Conservation (phyloP, 139 green algal genomes). For the Tetradesmus lagerheimii region DNA sequence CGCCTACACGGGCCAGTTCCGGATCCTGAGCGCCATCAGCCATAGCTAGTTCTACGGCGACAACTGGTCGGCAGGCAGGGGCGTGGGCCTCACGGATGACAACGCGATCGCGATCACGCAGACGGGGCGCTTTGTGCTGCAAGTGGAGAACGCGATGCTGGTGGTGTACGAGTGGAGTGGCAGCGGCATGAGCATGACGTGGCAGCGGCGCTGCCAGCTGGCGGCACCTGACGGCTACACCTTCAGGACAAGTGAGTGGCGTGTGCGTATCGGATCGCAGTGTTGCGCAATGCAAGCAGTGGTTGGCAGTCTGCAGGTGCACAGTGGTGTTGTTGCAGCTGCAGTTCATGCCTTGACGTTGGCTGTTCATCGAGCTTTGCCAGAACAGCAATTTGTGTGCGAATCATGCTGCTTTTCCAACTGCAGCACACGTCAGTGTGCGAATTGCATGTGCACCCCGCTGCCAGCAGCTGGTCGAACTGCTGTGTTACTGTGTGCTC, state of each 20-base stretch:
- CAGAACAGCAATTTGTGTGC: background rate
- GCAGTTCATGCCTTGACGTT: no score
- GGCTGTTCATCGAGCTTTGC: no score
- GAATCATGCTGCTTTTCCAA: no score
- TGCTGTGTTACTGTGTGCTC: background rate
- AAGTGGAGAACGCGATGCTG: slow-evolving; percentile 27
- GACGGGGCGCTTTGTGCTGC: slow-evolving; percentile 2
- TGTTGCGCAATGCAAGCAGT: no score
- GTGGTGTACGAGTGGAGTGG: slow-evolving; percentile 41
- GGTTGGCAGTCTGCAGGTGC: no score
- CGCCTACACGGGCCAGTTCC: background rate
- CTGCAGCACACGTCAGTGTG: background rate
- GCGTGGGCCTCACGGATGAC: slow-evolving; percentile 4
- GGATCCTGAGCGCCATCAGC: background rate
- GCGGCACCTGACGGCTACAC: slow-evolving; percentile 25
- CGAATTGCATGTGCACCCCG: no score
- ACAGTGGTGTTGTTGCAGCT: no score
- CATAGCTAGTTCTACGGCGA: background rate
- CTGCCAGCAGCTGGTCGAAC: background rate
- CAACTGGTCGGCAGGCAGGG: background rate
- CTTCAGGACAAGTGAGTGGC: slow-evolving; percentile 27
- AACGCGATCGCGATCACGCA: slow-evolving; percentile 17
- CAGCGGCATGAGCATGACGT: slow-evolving; percentile 11
- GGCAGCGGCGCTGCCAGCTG: slow-evolving; percentile 23
- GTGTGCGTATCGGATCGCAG: background rate